Evolutionary conservation across 1,284 basidiomycete species (phyloP).

Genomic region (Takashimella tepidaria): DNA sequence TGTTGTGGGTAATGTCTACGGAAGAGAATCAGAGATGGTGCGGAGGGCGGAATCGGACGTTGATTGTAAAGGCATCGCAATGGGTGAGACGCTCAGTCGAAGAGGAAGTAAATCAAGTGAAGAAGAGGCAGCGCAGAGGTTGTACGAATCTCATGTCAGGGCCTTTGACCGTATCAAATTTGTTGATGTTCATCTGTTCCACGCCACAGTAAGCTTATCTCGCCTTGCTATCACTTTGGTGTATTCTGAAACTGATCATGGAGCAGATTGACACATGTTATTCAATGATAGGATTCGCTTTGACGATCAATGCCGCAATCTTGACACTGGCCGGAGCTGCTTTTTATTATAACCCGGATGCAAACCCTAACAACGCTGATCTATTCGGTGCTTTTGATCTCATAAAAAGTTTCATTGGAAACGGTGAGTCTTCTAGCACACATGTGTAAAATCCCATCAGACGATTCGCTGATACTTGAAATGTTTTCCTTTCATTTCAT

Average conservation of each 20-base stretch:
- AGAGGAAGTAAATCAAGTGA: constrained; percentile 13
- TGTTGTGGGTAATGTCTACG: too few species aligned
- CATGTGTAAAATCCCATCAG: too few species aligned
- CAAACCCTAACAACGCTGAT: constrained; percentile 54
- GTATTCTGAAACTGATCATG: neutral
- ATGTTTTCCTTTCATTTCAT: neutral
- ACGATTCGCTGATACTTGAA: too few species aligned
- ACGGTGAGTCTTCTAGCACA: too few species aligned
- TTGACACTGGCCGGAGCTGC: constrained; percentile 58
- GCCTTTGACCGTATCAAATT: constrained; percentile 58
- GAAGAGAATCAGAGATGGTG: too few species aligned
- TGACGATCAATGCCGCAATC: constrained; percentile 76
- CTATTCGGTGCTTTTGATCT: constrained; percentile 76
- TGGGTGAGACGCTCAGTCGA: too few species aligned
- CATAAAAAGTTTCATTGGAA: constrained; percentile 62
- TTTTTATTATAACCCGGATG: constrained; percentile 57
- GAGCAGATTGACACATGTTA: constrained; percentile 44
- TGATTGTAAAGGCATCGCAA: constrained; percentile 14
- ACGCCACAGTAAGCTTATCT: constrained; percentile 56
- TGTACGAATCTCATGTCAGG: constrained; percentile 59
- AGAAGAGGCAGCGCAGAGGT: constrained; percentile 20
- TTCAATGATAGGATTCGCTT: constrained; percentile 69
- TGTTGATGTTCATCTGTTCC: constrained; percentile 68
- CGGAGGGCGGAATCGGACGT: constrained; percentile 2
- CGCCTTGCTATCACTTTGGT: constrained; percentile 46